Percentiles rank a stretch among this genome's conserved stretches.
Evolutionary conservation across 1,139 yeast genomes (phyloP).

Genomic region (Pichia cactophila): DNA sequence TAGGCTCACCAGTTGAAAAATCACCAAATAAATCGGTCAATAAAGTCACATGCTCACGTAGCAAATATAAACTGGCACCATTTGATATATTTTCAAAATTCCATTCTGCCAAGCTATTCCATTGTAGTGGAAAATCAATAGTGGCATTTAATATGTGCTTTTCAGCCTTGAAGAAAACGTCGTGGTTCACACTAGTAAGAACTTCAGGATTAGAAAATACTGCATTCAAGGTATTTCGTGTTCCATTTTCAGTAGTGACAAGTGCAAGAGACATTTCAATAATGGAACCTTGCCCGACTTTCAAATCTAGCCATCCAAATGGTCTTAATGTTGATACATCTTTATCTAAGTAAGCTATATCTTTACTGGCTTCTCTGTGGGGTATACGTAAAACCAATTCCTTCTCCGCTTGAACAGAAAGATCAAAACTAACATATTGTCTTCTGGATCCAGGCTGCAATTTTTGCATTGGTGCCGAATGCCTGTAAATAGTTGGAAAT

Average conservation of each 20-base stretch:
- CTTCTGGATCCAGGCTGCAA: conserved; percentile 46
- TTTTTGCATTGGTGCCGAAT: conserved; percentile 39
- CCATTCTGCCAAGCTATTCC: conserved; percentile 82
- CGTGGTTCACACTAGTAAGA: conserved; percentile 84
- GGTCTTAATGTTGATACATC: conserved; percentile 35
- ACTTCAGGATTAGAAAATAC: conserved; percentile 55
- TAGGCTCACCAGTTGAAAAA: conserved; percentile 66
- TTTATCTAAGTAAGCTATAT: conserved; percentile 26
- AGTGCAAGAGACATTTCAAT: conserved; percentile 43
- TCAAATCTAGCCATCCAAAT: conserved; percentile 91
- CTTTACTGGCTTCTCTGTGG: conserved; percentile 77
- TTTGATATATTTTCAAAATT: conserved; percentile 45
- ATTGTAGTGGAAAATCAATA: conserved; percentile 62
- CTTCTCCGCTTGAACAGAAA: conserved; percentile 52
- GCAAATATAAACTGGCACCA: conserved; percentile 51
- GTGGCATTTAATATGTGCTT: conserved; percentile 49
- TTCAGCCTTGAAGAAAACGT: conserved; percentile 59
- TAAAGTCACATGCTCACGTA: conserved; percentile 78
- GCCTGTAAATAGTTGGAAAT: conserved; percentile 61
- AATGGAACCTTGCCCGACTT: conserved; percentile 47
- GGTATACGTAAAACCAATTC: conserved; percentile 71
- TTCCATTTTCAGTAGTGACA: conserved; percentile 50
- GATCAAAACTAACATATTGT: conserved; percentile 46
- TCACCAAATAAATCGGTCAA: conserved; percentile 71
- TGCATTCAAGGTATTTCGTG: conserved; percentile 44